A percentile compares a stretch with the other conserved stretches of the same genome.
Conservation (phyloP, 352 stramenopile genomes). For the Pythium insidiosum region DNA sequence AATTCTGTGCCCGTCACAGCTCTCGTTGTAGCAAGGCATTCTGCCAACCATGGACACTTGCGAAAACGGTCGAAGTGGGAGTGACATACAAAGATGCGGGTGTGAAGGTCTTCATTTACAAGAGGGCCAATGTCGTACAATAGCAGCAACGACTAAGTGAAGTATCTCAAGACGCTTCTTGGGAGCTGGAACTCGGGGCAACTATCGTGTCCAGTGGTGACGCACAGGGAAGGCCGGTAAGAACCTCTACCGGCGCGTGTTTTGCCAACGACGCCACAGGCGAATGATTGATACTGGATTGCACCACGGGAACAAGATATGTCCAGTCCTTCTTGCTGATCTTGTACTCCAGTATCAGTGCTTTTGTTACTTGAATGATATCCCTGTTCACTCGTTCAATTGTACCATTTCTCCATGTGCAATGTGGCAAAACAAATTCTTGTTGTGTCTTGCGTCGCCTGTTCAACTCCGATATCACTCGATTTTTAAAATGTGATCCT, state of each 20-base stretch:
- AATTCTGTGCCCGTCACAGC: too few species aligned
- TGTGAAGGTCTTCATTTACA: too few species aligned
- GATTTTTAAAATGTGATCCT: constrained; percentile 15
- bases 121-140: too few species aligned
- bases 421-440: constrained; percentile 19
- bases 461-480: constrained; percentile 13
- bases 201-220: not conserved
- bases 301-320: constrained; percentile 16
- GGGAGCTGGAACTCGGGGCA: too few species aligned
- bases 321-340: constrained; percentile 14
- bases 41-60: too few species aligned
- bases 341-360: constrained; percentile 19
- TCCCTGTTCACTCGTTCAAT: constrained; percentile 18
- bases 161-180: too few species aligned
- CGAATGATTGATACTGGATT: constrained; percentile 22
- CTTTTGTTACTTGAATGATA: constrained; percentile 18
- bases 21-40: too few species aligned
- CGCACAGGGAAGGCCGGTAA: constrained; percentile 8
- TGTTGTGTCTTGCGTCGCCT: constrained; percentile 11
- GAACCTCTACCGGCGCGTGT: constrained; percentile 11
- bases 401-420: constrained; percentile 24
- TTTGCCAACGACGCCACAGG: constrained; percentile 12
- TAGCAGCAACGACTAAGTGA: too few species aligned
- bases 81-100: too few species aligned
- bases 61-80: too few species aligned